phyloP scores from a whole-genome alignment of 2,329 filamentous ascomycete species.

The Beauveria scarabaeidicola region DNA sequence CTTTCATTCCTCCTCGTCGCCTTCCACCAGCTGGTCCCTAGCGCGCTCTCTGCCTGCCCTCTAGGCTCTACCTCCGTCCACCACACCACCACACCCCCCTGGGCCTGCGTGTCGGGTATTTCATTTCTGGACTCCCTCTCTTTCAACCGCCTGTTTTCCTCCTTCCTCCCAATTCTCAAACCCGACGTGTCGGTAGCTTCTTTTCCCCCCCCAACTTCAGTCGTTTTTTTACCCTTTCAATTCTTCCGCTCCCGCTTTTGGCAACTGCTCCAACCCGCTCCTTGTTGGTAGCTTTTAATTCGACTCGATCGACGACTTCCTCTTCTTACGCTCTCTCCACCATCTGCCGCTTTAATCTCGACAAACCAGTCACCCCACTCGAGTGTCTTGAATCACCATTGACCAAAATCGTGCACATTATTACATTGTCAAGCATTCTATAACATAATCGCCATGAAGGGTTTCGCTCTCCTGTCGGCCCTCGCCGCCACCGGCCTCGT shows the following conservation, averaged over 20 bases:
- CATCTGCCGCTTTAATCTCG: constrained; percentile 11
- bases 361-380: constrained; percentile 10
- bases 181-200: constrained; percentile 13
- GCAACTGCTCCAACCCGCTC: constrained; percentile 25
- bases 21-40: background rate
- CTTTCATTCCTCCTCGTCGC: background rate
- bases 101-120: background rate
- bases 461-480: constrained; percentile 36
- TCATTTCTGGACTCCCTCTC: constrained; percentile 7
- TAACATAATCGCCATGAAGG: constrained; percentile 37
- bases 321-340: constrained; percentile 15
- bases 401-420: background rate
- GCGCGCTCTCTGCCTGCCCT: background rate
- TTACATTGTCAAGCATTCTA: constrained; percentile 6
- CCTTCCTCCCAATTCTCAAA: constrained; percentile 1
- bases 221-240: constrained; percentile 15
- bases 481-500: constrained; percentile 38
- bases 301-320: constrained; percentile 8
- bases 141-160: constrained; percentile 13
- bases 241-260: constrained; percentile 7
- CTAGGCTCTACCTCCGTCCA: background rate
- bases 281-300: constrained; percentile 25
- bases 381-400: constrained; percentile 7
- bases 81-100: background rate
- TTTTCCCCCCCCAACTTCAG: constrained; percentile 11